Conservation (phyloP, 192 early-diverging fungal genomes). For the Oehlia diaphana region DNA sequence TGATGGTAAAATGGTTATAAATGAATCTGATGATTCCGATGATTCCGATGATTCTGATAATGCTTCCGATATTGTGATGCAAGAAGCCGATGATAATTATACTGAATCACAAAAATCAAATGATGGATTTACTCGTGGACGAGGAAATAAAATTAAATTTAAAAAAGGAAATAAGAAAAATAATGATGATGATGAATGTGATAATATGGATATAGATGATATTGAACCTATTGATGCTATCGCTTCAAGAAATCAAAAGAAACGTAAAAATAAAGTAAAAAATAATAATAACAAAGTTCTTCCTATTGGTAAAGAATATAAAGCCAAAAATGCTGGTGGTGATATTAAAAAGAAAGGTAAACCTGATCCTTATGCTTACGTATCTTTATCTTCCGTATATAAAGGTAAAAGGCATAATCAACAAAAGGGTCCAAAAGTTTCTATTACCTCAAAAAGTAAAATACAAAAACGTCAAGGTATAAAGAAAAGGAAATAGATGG, state of each 20-base stretch:
- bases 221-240: constrained; percentile 43
- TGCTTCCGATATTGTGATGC: constrained; percentile 40
- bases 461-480: constrained; percentile 9
- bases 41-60: constrained; percentile 20
- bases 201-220: constrained; percentile 69
- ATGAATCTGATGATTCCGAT: constrained; percentile 54
- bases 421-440: constrained; percentile 17
- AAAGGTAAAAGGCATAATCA: background rate
- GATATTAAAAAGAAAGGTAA: constrained; percentile 89
- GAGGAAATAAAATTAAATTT: constrained; percentile 88
- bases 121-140: constrained; percentile 83
- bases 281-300: constrained; percentile 17
- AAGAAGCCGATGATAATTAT: constrained; percentile 80
- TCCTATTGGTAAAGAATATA: constrained; percentile 76
- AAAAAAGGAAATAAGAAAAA: constrained; percentile 70
- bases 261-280: constrained; percentile 35
- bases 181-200: constrained; percentile 58
- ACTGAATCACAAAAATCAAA: constrained; percentile 74
- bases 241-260: constrained; percentile 36
- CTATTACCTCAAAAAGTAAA: constrained; percentile 13
- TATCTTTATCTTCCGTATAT: constrained; percentile 66
- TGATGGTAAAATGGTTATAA: constrained; percentile 83
- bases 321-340: constrained; percentile 83
- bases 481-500: background rate
- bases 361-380: constrained; percentile 94